Base-by-base conservation (phyloP, 2,329 filamentous ascomycete species). In the Macroventuria anomochaeta region DNA sequence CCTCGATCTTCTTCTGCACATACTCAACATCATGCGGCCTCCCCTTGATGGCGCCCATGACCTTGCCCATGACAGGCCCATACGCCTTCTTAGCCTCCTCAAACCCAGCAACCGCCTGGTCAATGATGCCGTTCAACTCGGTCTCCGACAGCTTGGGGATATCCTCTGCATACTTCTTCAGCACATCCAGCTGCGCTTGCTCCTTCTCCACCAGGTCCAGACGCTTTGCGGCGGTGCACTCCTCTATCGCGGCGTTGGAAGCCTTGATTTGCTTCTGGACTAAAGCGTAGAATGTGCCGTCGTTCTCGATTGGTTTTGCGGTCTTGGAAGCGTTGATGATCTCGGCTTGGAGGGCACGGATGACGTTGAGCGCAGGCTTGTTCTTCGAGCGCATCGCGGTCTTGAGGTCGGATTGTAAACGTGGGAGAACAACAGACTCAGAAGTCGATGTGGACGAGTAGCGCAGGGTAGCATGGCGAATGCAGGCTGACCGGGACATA, bases 281-380 rank as follows among this genome's bases (percentile, higher is more conserved):
- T 41, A 93, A 78, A 7, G 80, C 77, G 23, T 91, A 83, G 49
- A 93, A 80, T 67, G 89, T 84, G 59, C 83, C 81, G 72, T 93
- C 89, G 18, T 85, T 89, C 48, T 78, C 79, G 67, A 93, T 84
- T n/a, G 90, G 89, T 32, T 77, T 79, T 32, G 81, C 69, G 12
- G 88, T 91, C 76, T 93, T 93, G 71, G 86, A 88, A 28, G 88
- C 86, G 74, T 92, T 93, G 63, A 87, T 86, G 57, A 88, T 85
- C 58, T 88, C 83, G 26, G 88, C 81, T 59, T 93, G 81, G 57
- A 93, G 77, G 33, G 81, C 74, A 62, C 90, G 88, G 41, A 93
- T 81, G 31, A 90, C 88, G 32, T 83, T 77, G 21, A 93, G 83
- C 2, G 88, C 85, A 21, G 84, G 78, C 21, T 75, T 78, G 65